Evolutionary conservation across 228 moss, liverwort and hornwort genomes (phyloP), one percentile per base, ranked within the genome.

Genomic region (Sphagnum magellanicum): DNA sequence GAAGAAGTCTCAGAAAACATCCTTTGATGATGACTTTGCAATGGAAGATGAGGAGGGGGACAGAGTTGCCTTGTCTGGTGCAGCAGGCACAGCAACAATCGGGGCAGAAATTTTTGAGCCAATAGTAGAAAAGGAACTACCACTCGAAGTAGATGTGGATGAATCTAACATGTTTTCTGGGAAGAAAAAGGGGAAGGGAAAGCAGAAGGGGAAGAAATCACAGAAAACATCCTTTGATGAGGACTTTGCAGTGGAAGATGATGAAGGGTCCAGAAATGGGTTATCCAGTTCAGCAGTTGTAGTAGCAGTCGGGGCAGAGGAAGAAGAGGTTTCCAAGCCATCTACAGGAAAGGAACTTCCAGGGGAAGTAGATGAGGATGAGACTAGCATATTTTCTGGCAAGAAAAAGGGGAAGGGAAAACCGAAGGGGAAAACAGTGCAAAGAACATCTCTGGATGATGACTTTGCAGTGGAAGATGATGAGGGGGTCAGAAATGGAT

Each of bases 401-500:
- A 92, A 84, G 71, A 89, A 81, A 68, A 92, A 90, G 80, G 78
- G 84, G 62, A 88, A 89, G 61, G 77, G 73, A 15, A 78, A 75
- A 51, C 74, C 81, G 17, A 87, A 82, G 68, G 81, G 73, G 66
- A 32, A 67, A 6, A 53, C 78, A 13, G 74, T 72, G 32, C 32
- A 32, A 32, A 32, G 32, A 51, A 55, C 63, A 76, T 10, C 76
- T 60, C 59, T 81, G 57, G 84, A 88, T 60, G 77, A 74, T 63
- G 78, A 79, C 53, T 65, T 74, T 60, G 77, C 72, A 50, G 50
- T 17, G 13, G 68, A 10, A 13, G 10, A 50, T 68, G 10, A n/a
- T 14, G 69, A 48, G 7, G 4, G 10, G 12, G 81, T 79, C 16
- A 71, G 63, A 53, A 53, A 10, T 8, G 16, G 71, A 68, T 63